Conservation (phyloP, 169 alveolate species). For the Plasmodium reichenowi region DNA sequence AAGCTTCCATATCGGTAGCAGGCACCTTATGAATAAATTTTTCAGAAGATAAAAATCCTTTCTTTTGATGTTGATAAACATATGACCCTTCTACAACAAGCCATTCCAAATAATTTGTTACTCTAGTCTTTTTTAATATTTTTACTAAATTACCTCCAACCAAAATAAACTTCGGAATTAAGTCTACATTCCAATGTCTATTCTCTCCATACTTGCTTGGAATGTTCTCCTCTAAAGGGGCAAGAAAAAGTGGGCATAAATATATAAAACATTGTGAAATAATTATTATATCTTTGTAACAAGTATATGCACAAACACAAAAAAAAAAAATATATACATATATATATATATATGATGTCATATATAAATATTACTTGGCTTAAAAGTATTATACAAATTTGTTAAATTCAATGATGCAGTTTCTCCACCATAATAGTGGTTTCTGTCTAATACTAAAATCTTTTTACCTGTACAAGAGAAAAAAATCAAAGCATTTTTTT, state of each 20-base stretch:
- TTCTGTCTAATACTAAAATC: conserved; percentile 97
- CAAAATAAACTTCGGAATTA: conserved; percentile 98
- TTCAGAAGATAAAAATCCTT: conserved; percentile 93
- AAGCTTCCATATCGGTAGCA: conserved; percentile 98
- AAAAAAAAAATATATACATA: background rate
- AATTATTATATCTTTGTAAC: background rate
- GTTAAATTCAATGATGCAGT: conserved; percentile 98
- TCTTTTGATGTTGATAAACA: conserved; percentile 97
- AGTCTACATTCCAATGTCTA: conserved; percentile 99
- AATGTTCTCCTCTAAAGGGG: conserved; percentile 88
- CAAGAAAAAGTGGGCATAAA: background rate
- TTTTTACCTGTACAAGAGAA: conserved; percentile 90
- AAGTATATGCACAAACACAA: background rate
- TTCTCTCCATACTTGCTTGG: conserved; percentile 95
- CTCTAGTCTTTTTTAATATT: conserved; percentile 95
- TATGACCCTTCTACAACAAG: conserved; percentile 97
- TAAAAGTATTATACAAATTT: conserved; percentile 94
- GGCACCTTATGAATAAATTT: conserved; percentile 98
- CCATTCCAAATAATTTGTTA: conserved; percentile 95
- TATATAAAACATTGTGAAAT: background rate
- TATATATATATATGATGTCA: background rate
- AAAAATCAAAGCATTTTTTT: background rate
- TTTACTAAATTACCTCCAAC: conserved; percentile 98
- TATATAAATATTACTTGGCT: conserved; percentile 85
- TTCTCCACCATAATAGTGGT: conserved; percentile 98